Conservation (phyloP, 2,329 filamentous ascomycete genomes). For the Alternaria sp. region DNA sequence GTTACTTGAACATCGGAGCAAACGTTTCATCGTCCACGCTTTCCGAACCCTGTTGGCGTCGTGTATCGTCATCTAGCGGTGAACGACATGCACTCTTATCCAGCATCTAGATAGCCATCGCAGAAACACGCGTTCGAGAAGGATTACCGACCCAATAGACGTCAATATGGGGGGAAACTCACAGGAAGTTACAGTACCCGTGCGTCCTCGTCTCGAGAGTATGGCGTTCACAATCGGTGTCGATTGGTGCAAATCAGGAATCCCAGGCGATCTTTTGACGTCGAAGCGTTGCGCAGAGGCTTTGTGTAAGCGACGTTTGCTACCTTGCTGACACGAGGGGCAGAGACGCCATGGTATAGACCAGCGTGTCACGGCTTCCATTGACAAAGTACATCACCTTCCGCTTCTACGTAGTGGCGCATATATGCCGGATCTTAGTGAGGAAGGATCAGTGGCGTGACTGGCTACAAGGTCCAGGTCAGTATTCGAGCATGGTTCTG, state of each 20-base stretch:
- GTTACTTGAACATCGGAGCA: background rate
- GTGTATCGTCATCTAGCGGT: background rate
- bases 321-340: conserved; percentile 7
- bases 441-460: no score
- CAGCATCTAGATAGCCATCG: background rate
- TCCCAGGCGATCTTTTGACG: no score
- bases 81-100: background rate
- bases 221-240: background rate
- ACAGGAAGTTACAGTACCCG: background rate
- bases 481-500: background rate
- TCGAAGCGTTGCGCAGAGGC: background rate
- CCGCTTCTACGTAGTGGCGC: background rate
- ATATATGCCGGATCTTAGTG: background rate
- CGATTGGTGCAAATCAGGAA: no score
- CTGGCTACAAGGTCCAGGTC: no score
- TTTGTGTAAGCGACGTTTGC: background rate
- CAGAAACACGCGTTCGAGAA: background rate
- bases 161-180: no score
- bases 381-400: background rate
- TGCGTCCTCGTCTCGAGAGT: background rate
- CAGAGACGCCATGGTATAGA: no score
- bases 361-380: background rate
- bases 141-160: background rate
- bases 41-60: background rate
- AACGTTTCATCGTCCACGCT: background rate